Evolutionary conservation across 805 yeast species (phyloP).

Genomic region (Wickerhamomyces rabaulensis): DNA sequence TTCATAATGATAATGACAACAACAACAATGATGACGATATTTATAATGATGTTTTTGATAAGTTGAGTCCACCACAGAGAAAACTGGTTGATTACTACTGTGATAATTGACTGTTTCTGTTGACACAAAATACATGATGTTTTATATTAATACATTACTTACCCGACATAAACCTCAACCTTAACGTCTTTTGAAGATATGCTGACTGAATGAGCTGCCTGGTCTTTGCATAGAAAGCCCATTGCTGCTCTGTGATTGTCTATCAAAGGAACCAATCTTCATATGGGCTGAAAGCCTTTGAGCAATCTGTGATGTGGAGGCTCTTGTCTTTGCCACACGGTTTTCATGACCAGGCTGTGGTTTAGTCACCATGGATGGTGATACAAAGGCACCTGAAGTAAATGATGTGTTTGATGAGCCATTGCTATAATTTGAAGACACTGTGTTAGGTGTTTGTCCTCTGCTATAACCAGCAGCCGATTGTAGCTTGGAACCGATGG

Average conservation of each 20-base stretch:
- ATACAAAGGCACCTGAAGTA: conserved; percentile 6
- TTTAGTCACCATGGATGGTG: neutral
- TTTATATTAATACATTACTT: neutral
- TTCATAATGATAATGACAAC: conserved; percentile 9
- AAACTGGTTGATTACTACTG: conserved; percentile 43
- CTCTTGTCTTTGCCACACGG: conserved; percentile 12
- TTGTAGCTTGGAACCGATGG: conserved; percentile 3
- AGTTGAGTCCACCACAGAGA: conserved; percentile 37
- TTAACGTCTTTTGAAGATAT: neutral
- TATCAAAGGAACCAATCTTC: conserved; percentile 17
- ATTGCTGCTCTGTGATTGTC: conserved; percentile 1
- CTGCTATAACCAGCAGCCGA: neutral
- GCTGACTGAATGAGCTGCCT: neutral
- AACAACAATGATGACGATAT: conserved; percentile 10
- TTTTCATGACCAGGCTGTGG: neutral
- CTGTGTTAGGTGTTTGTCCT: neutral
- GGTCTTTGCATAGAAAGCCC: neutral
- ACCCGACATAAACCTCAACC: neutral
- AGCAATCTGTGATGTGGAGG: conserved; percentile 20
- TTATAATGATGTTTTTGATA: conserved; percentile 29
- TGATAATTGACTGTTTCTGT: conserved; percentile 10
- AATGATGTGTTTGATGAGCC: conserved; percentile 11
- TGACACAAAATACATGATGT: neutral
- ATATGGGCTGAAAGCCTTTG: conserved; percentile 21
- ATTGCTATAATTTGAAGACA: conserved; percentile 5